Base-by-base conservation (phyloP, 2,329 filamentous ascomycete species). In the Fonsecaea multimorphosa region DNA sequence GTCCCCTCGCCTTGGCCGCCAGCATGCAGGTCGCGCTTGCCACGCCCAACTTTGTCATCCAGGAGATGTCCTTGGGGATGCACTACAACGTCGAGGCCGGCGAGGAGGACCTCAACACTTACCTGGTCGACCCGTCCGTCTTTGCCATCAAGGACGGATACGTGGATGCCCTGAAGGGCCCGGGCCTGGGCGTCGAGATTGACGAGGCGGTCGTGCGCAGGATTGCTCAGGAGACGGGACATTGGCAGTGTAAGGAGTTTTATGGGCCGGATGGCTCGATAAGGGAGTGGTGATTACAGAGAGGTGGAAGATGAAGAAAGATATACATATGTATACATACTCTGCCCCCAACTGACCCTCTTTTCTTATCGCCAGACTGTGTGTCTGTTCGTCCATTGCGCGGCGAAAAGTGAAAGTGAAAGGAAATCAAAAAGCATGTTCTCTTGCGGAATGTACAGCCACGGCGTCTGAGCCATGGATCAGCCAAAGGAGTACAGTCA, bases 11-110 rank as follows among this genome's bases (percentile, higher is more conserved):
- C 0, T 79, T 91, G 16, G 89, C 89, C 0, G 90, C 90, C 0
- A 86, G 83, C 62, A 80, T 91, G 27, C 89, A 91, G 66, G 84
- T 92, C 1, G 87, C 85, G 16, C 79, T 83, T 34, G 79, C 76
- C 12, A 84, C 78, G 14, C 82, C 81, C 22, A 92, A 89, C 74
- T 91, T 89, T 74, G 84, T 83, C 0, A 91, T 92, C 29, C 86
- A 91, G 72, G 89, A 92, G 75, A 91, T 91, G 91, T 89, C 87
- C 60, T 73, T 92, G 32, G 91, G 90, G 0, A 93, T 93, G 71
- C 91, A 93, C 74, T 93, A 93, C 74, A 93, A 93, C 71, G 77
- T 78, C 3, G 83, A 84, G 71, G 84, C 83, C 0, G 87, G 85
- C 1, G 82, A 86, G 1, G 82, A 87, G 70, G 89, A 91, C 73